Base-by-base conservation (phyloP, 2,329 filamentous ascomycete genomes). In the Alternaria brassicicola region DNA sequence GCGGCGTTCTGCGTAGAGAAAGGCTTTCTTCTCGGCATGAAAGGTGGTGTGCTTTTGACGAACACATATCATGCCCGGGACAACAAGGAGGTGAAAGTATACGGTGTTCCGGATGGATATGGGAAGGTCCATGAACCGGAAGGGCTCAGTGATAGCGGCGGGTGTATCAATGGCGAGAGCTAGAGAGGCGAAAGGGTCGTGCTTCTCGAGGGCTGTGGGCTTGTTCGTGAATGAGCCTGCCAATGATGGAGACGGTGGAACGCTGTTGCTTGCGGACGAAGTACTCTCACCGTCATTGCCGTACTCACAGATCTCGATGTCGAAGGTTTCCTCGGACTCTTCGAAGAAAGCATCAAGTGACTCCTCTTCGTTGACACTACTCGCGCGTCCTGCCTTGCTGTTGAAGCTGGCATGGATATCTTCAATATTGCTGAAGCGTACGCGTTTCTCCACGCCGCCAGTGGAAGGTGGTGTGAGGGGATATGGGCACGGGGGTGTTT, bases 31-130 rank as follows among this genome's bases (percentile, higher is more conserved):
- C 6, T 62, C 59, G 12, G 66, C 43, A 19, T 68, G 55, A 41
- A 57, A 64, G 0, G 60, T 8, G 1, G 69, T 67, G 17, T 67
- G 61, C 9, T 72, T 73, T 31, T 75, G 73, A 6, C 66, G 64
- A 12, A 71, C 51, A 45, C 67, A 70, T 26, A 74, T 66, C 2
- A 74, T 26, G 6, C 55, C 70, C 0, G 69, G 69, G 2, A 73
- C 50, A 2, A 66, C 59, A 3, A 74, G 61, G 25, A 75, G 57
- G 15, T 67, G 50, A 4, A 47, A 8, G 51, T 72, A 75, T 26
- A 74, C 48, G 5, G 30, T 58, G 7, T 68, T 61, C 43, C 71
- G 64, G 15, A 72, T 35, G 2, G 52, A 55, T 3, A 65, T 23
- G 1, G 73, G 70, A 1, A 76, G 60, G 9, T 57, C 55, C 48